Conservation (phyloP, 2,329 filamentous ascomycete species). For the Coleophoma eucalyptorum region DNA sequence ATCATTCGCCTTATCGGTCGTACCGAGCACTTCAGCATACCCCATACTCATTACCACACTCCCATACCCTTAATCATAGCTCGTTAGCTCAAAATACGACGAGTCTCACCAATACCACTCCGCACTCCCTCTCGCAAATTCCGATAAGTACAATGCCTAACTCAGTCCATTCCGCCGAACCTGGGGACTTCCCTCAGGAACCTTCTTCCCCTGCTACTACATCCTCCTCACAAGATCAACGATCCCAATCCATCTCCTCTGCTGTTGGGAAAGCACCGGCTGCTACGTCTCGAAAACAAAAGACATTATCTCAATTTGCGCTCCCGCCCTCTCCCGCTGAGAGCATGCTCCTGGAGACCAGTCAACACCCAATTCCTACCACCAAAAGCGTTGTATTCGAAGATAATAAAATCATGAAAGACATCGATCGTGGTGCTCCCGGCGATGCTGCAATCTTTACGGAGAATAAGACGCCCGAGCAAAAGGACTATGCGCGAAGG, state of each 20-base stretch:
- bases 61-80: too few species aligned
- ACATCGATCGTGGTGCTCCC: constrained; percentile 22
- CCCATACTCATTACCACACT: too few species aligned
- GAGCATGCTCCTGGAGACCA: constrained; percentile 2
- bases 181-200: too few species aligned
- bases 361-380: neutral
- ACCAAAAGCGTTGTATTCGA: constrained; percentile 4
- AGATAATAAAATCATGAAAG: constrained; percentile 18
- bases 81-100: too few species aligned
- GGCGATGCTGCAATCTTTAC: constrained; percentile 21
- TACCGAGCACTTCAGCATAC: too few species aligned
- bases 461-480: constrained; percentile 21
- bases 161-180: too few species aligned
- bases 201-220: too few species aligned
- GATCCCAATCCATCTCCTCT: neutral
- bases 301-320: neutral
- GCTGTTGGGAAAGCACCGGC: neutral
- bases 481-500: constrained; percentile 20
- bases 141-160: too few species aligned
- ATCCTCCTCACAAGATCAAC: too few species aligned
- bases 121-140: too few species aligned
- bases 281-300: neutral
- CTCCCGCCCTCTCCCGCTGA: constrained; percentile 5
- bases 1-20: too few species aligned
- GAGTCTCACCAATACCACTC: too few species aligned